phyloP scores from a whole-genome alignment of 192 early-diverging fungal genomes.

The Coemansia reversa region DNA sequence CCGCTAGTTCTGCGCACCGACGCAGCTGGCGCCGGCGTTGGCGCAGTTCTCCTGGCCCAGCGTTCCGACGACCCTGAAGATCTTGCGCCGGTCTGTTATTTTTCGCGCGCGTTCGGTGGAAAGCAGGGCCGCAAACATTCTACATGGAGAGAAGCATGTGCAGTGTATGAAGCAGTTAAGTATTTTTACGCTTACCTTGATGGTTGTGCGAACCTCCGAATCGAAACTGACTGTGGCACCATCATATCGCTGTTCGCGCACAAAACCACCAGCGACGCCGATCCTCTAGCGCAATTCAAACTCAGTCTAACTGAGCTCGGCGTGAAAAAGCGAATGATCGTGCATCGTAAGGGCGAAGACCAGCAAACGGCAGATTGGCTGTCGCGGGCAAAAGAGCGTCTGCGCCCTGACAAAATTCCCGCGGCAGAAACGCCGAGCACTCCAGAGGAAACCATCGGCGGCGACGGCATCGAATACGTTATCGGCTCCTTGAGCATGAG shows the following conservation, averaged over 20 bases:
- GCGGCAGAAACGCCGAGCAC: neutral
- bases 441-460: neutral
- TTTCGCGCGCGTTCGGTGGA: constrained; percentile 10
- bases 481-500: no score
- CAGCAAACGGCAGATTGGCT: constrained; percentile 22
- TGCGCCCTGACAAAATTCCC: neutral
- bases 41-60: constrained; percentile 8
- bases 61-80: constrained; percentile 6
- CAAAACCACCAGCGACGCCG: constrained; percentile 5
- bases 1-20: no score
- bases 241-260: constrained; percentile 9
- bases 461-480: constrained; percentile 5
- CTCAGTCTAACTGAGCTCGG: constrained; percentile 8
- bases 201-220: constrained; percentile 14
- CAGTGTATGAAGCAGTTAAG: constrained; percentile 13
- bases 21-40: no score
- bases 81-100: constrained; percentile 26
- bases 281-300: constrained; percentile 1
- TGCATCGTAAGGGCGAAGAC: constrained; percentile 1
- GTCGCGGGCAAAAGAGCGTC: constrained; percentile 11
- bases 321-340: constrained; percentile 17
- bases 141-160: constrained; percentile 24
- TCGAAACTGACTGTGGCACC: constrained; percentile 27
- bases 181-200: constrained; percentile 32
- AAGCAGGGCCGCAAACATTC: constrained; percentile 8